Conservation (phyloP, 139 green algal genomes). For the Chlorella ohadii region DNA sequence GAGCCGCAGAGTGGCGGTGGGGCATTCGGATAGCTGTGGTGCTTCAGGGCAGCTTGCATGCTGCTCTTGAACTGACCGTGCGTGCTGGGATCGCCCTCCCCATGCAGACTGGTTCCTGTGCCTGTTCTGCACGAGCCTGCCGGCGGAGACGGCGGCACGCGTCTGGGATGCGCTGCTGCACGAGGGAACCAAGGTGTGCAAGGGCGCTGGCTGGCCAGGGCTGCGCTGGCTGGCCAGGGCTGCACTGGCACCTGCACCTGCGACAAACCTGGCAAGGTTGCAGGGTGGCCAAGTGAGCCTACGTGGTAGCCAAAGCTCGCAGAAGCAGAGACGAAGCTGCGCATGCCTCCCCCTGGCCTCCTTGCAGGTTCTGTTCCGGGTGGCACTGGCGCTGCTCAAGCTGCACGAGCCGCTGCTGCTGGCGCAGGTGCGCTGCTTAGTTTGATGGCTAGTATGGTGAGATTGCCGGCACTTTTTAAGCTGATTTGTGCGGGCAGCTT, state of each 20-base stretch:
- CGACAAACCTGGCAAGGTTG: too few species aligned
- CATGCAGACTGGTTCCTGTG: conserved; percentile 86
- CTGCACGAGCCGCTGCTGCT: conserved; percentile 68
- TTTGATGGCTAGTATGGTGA: too few species aligned
- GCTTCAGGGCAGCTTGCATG: too few species aligned
- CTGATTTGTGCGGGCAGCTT: too few species aligned
- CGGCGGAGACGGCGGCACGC: conserved; percentile 55
- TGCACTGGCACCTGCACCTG: background rate
- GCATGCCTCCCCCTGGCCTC: background rate
- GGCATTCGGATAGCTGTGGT: too few species aligned
- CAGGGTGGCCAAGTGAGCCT: too few species aligned
- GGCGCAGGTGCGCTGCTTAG: background rate
- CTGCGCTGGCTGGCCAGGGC: background rate
- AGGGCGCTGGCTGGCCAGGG: background rate
- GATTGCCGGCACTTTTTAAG: too few species aligned
- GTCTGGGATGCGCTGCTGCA: conserved; percentile 78
- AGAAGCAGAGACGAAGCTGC: too few species aligned
- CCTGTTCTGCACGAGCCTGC: conserved; percentile 79
- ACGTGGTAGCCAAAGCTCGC: too few species aligned
- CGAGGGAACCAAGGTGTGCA: conserved; percentile 74
- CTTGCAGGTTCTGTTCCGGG: conserved; percentile 73
- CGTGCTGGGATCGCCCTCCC: background rate
- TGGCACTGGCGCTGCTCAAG: conserved; percentile 85
- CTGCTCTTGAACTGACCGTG: background rate
- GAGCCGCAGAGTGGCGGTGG: too few species aligned